Conservation (phyloP, 1,284 basidiomycete genomes). For the Trametes sp. region DNA sequence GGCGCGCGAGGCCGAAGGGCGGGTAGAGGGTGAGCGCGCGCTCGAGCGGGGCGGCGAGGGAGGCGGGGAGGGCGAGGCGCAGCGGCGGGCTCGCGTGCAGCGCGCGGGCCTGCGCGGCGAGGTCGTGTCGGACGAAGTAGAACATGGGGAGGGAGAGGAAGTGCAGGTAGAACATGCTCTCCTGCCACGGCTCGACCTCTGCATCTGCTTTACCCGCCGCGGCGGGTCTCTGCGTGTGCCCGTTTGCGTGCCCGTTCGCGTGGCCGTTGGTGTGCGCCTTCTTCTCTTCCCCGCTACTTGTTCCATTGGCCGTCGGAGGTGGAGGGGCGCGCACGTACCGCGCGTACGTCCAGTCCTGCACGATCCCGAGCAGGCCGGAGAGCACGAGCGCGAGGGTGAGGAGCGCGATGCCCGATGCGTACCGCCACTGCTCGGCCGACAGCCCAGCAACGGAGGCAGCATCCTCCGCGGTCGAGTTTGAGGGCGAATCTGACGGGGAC, state of each 20-base stretch:
- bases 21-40: slow-evolving; percentile 18
- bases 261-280: not conserved
- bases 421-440: slow-evolving; percentile 47
- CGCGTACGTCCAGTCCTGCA: slow-evolving; percentile 85
- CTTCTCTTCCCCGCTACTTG: not conserved
- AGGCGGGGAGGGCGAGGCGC: slow-evolving; percentile 7
- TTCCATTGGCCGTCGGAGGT: not conserved
- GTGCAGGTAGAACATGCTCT: slow-evolving; percentile 91
- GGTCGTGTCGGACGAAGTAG: slow-evolving; percentile 59
- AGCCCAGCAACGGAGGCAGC: slow-evolving; percentile 25
- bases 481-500: not conserved
- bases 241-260: slow-evolving; percentile 2
- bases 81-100: slow-evolving; percentile 52
- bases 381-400: slow-evolving; percentile 82
- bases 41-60: not conserved
- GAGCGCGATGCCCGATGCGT: slow-evolving; percentile 77
- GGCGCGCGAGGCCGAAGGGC: slow-evolving; percentile 24
- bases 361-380: slow-evolving; percentile 84
- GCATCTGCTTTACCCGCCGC: slow-evolving; percentile 12
- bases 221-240: not conserved
- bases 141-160: slow-evolving; percentile 81
- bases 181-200: slow-evolving; percentile 71
- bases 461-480: no score
- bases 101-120: slow-evolving; percentile 56
- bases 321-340: slow-evolving; percentile 57